These are phyloP conservation scores for Trypanosoma avium DNA, from an alignment of 208 protist genomes.

Conservation along the genomic window DNA sequence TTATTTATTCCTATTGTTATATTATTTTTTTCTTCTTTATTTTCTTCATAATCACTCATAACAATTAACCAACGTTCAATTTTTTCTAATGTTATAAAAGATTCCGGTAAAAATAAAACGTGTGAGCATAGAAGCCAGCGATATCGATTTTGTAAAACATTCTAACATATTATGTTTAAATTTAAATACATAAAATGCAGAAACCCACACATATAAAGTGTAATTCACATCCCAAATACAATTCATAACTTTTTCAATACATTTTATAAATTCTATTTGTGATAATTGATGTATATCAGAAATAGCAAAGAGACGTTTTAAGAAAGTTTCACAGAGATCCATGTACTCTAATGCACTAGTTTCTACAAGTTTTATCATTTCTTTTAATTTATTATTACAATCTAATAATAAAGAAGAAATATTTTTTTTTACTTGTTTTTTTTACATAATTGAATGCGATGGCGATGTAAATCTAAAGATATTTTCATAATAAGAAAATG, in stretches of 20 bases:
- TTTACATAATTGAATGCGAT: neutral
- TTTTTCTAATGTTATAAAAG: neutral
- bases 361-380: constrained; percentile 10
- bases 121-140: constrained; percentile 17
- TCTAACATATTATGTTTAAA: neutral
- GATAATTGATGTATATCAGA: neutral
- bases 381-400: neutral
- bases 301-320: neutral
- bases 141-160: constrained; percentile 15
- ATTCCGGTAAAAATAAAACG: constrained; percentile 11
- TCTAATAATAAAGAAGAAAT: no score
- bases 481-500: constrained; percentile 46
- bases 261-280: neutral
- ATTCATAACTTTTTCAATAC: constrained; percentile 25
- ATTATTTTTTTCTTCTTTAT: neutral
- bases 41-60: constrained; percentile 12
- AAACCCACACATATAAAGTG: constrained; percentile 24
- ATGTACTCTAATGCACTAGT: constrained; percentile 15
- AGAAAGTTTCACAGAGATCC: constrained; percentile 26
- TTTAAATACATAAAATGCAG: constrained; percentile 1
- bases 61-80: constrained; percentile 27
- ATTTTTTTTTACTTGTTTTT: no score
- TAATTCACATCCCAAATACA: constrained; percentile 33
- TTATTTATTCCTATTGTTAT: neutral
- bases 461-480: constrained; percentile 41